Base-by-base conservation (phyloP, 805 yeast species). In the Metschnikowia shivogae region DNA sequence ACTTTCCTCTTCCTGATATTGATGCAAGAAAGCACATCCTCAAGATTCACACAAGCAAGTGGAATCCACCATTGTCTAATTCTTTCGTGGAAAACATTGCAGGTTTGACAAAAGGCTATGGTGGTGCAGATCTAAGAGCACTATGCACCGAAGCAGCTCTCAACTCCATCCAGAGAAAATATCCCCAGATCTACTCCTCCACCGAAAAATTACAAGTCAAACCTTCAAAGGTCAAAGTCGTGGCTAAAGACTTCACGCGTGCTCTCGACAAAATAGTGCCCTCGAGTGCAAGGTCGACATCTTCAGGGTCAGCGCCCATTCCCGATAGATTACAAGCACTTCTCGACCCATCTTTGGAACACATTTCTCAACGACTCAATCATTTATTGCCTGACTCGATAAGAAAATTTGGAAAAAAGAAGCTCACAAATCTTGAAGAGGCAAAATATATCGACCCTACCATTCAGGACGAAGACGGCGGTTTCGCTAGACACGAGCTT, bases 121-220 rank as follows among this genome's bases (percentile, higher is more conserved):
- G 99, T 38, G 99, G 99, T 70, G 98, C 99, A 2, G 99, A 93
- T 63, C 70, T 93, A 50, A 72, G 97, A 44, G 96, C 98, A 0
- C 69, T 93, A 27, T 89, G 98, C 62, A 92, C 98, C 0, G 99
- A 93, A 61, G 90, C 97, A 27, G 98, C 98, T 0, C 72, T 93
- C 50, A 83, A 85, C 57, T 84, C 96, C 57, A 92, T 93, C 34
- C 97, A 92, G 65, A 72, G 98, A 52, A 79, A 84, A 37, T 92
- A 84, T 55, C 99, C 99, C 0, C 98, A 93, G 64, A 92, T 93
- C 36, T 93, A 93, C 64, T 68, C 76, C 50, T 77, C 90, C 8
- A 73, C 76, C 43, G 86, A 85, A 39, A 92, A 89, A 59, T 72
- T 92, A 35, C 63, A 71, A 36, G 84, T 93, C 28, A 81, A 89